phyloP scores from a whole-genome alignment of 2,329 filamentous ascomycete genomes.

The Metarhizium humberi region DNA sequence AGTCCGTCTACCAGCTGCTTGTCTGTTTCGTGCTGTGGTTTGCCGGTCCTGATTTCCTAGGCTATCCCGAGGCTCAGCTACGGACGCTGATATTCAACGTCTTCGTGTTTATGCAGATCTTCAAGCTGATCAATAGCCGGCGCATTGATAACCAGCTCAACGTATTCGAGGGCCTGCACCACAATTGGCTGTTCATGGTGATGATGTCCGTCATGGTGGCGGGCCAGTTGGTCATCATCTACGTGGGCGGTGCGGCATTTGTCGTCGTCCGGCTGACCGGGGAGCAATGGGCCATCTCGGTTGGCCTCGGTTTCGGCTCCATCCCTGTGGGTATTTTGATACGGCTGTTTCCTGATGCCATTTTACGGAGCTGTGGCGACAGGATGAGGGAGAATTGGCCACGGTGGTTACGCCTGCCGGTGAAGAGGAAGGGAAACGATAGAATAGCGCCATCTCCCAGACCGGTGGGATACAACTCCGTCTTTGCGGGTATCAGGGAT shows the following conservation, averaged over 20 bases:
- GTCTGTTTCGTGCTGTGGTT: slow-evolving; percentile 52
- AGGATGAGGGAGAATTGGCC: too few species aligned
- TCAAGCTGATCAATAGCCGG: slow-evolving; percentile 41
- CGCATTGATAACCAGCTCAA: slow-evolving; percentile 69
- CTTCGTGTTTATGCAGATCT: slow-evolving; percentile 65
- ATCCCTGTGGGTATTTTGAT: slow-evolving; percentile 67
- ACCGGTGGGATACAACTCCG: too few species aligned
- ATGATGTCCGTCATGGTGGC: slow-evolving; percentile 64
- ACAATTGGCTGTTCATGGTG: slow-evolving; percentile 60
- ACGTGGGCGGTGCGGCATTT: slow-evolving; percentile 61
- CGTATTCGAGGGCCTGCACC: slow-evolving; percentile 60
- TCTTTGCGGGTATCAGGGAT: too few species aligned
- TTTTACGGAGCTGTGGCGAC: too few species aligned
- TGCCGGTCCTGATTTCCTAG: slow-evolving; percentile 44
- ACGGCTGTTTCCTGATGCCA: slow-evolving; percentile 59
- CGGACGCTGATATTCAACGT: slow-evolving; percentile 59
- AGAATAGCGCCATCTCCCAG: too few species aligned
- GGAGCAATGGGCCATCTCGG: slow-evolving; percentile 71
- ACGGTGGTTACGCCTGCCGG: too few species aligned
- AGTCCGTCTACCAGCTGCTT: slow-evolving; percentile 49
- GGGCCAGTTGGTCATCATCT: slow-evolving; percentile 64
- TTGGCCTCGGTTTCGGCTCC: slow-evolving; percentile 69
- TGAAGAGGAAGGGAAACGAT: too few species aligned
- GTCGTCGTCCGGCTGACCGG: slow-evolving; percentile 53
- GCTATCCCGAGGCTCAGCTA: slow-evolving; percentile 30